These are phyloP conservation scores for Ampelocalamus luodianensis DNA, from an alignment of 176 grass and related monocot genomes.

Conservation along the genomic window DNA sequence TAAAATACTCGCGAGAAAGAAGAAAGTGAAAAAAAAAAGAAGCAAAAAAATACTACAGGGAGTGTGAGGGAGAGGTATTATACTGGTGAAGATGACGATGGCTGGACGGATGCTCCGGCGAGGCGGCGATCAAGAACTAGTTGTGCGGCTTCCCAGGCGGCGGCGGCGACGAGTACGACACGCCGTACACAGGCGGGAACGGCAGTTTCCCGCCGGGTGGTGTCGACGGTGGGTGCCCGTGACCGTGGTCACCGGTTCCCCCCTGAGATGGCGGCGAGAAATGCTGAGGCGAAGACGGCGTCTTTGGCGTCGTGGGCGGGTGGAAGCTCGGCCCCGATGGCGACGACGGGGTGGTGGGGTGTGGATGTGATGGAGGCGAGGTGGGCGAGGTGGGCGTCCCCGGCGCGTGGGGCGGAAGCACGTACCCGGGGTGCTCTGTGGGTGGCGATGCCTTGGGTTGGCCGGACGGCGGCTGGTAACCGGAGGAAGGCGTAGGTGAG, in stretches of 20 bases:
- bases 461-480: slow-evolving; percentile 40
- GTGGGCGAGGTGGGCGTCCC: slow-evolving; percentile 35
- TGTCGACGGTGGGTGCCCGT: slow-evolving; percentile 19
- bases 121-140: slow-evolving; percentile 1
- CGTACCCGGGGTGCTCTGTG: slow-evolving; percentile 41
- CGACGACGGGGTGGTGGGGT: slow-evolving; percentile 33
- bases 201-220: slow-evolving; percentile 35
- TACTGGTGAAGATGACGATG: slow-evolving; percentile 40
- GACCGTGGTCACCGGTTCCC: not conserved
- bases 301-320: not conserved
- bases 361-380: slow-evolving; percentile 37
- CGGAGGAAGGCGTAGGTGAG: slow-evolving; percentile 33
- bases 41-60: slow-evolving; percentile 31
- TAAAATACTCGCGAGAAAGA: slow-evolving; percentile 38
- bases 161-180: slow-evolving; percentile 71
- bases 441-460: slow-evolving; percentile 34
- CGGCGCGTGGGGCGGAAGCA: slow-evolving; percentile 42
- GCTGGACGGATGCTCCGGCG: slow-evolving; percentile 14
- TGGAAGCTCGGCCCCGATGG: slow-evolving; percentile 27
- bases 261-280: slow-evolving; percentile 55
- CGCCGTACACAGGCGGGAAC: slow-evolving; percentile 69
- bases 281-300: slow-evolving; percentile 48
- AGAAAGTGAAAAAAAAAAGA: not conserved
- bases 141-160: slow-evolving; percentile 60
- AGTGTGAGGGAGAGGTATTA: slow-evolving; percentile 26